Conservation (phyloP, 2,329 filamentous ascomycete genomes). For the Fusarium protoensiforme region DNA sequence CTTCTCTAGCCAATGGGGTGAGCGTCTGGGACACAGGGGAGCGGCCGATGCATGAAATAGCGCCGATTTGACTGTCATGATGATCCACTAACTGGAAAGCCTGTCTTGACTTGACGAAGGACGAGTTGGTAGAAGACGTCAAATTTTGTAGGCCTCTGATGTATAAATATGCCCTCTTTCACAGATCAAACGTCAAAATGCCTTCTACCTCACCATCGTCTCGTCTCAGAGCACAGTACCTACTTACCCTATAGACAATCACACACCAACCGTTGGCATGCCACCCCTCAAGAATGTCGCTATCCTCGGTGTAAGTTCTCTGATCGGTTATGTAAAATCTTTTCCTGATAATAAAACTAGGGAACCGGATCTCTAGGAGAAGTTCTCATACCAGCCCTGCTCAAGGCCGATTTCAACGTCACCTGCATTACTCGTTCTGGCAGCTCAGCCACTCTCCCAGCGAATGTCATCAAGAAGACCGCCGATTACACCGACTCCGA, state of each 20-base stretch:
- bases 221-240: neutral
- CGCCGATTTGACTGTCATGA: neutral
- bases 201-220: neutral
- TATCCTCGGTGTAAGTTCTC: neutral
- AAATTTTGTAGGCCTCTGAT: neutral
- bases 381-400: neutral
- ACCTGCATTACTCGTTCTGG: neutral
- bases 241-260: neutral
- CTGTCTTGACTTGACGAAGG: neutral
- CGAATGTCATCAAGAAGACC: neutral
- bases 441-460: neutral
- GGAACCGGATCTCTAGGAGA: neutral
- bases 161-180: neutral
- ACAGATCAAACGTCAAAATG: too few species aligned
- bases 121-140: neutral
- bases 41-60: slow-evolving; percentile 2
- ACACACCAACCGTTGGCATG: neutral
- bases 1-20: neutral
- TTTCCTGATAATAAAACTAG: neutral
- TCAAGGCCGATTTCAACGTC: neutral
- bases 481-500: neutral
- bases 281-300: neutral
- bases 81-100: neutral
- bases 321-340: neutral
- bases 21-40: neutral